A percentile compares a stretch with the other conserved stretches of the same genome.
These are phyloP conservation scores for Peronospora farinosa DNA, from an alignment of 352 stramenopile genomes.

Conservation along the genomic window DNA sequence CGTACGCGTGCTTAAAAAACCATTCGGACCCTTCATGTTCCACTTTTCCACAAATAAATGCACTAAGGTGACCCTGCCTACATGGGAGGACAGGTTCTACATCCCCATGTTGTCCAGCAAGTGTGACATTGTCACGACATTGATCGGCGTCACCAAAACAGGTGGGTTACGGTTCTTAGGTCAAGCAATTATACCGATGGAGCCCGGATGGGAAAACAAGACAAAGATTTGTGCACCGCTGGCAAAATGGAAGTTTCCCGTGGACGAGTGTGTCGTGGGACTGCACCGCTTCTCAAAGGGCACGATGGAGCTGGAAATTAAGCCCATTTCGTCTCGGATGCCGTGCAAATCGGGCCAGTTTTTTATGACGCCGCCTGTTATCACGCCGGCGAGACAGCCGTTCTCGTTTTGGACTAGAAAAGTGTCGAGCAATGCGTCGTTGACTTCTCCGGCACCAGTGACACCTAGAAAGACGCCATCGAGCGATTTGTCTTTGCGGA, in stretches of 20 bases:
- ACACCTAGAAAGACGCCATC: conserved; percentile 35
- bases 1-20: conserved; percentile 79
- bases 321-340: conserved; percentile 48
- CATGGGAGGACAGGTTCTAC: conserved; percentile 63
- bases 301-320: conserved; percentile 51
- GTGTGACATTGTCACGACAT: conserved; percentile 72
- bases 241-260: conserved; percentile 74
- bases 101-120: conserved; percentile 77
- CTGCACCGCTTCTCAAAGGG: conserved; percentile 62
- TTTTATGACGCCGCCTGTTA: conserved; percentile 46
- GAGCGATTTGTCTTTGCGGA: conserved; percentile 41
- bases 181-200: conserved; percentile 50
- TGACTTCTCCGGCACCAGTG: conserved; percentile 35
- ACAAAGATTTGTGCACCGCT: conserved; percentile 37
- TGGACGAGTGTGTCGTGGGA: conserved; percentile 61
- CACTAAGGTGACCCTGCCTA: conserved; percentile 50
- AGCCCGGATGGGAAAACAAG: conserved; percentile 57
- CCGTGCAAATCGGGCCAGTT: conserved; percentile 75
- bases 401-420: conserved; percentile 67
- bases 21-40: conserved; percentile 84
- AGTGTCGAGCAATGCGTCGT: conserved; percentile 30
- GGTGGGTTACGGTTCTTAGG: conserved; percentile 57
- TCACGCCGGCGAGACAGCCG: conserved; percentile 32
- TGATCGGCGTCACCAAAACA: conserved; percentile 57
- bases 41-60: conserved; percentile 62